Evolutionary conservation across 2,329 filamentous ascomycete species (phyloP), one percentile per base, ranked within the genome.

Genomic region (Sphaerulina vaccinii): DNA sequence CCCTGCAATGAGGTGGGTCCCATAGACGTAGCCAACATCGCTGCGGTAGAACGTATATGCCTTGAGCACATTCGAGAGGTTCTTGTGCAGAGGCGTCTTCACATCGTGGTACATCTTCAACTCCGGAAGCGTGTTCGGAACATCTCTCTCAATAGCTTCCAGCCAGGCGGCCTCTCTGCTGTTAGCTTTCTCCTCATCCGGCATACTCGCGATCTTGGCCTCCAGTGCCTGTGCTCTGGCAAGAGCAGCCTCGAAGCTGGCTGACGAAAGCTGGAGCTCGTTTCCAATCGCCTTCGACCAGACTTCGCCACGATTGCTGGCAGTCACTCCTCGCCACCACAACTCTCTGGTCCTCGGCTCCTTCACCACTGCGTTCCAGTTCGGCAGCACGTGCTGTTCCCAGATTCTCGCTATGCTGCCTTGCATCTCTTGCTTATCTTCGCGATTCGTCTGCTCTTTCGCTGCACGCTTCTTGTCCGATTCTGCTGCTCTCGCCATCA

Each of bases 11-110:
- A 88, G 84, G 65, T 90, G 87, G 59, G 85, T 87, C 48, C 87
- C 87, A 56, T 79, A 78, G 51, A 88, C 79, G 63, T 90, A 90
- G 56, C 88, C 87, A 63, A 92, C 86, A 65, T 93, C 88, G 59
- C 84, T 86, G 55, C 88, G 80, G 70, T 93, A 93, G 81, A 90
- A 87, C 49, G 84, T 79, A 69, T 92, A 92, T 5, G 88, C 89
- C 62, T 84, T 84, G 54, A 92, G 75, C 8, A 93, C 82, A 65
- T 92, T 84, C 15, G 86, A 74, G 23, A 93, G 73, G 32, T 79
- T 77, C 51, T 82, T 75, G 65, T 91, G 82, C 9, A 91, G 73
- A 1, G 87, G 86, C 0, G 81, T 84, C 72, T 75, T 80, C 5
- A 75, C 71, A 61, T 85, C 80, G 13, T 60, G 49, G 65, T 91